Conservation (phyloP, 345 rosid species). For the Eucalyptus paniculata region DNA sequence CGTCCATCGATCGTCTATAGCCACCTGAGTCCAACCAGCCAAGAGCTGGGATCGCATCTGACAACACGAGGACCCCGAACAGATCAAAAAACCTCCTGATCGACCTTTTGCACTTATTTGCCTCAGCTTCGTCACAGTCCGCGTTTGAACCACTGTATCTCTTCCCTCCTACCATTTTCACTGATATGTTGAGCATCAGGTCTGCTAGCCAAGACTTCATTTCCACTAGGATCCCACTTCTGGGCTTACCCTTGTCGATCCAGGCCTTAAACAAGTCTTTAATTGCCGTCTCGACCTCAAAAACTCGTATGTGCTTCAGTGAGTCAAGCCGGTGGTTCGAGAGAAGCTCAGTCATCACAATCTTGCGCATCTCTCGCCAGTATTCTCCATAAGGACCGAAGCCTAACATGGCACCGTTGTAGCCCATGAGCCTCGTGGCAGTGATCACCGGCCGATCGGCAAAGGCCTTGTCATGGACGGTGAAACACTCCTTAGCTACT, state of each 20-base stretch:
- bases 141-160: neutral
- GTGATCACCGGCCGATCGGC: neutral
- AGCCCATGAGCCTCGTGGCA: constrained; percentile 18
- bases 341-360: constrained; percentile 6
- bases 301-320: constrained; percentile 1
- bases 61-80: constrained; percentile 10
- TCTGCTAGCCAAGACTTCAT: constrained; percentile 27
- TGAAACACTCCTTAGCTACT: constrained; percentile 13
- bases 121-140: neutral
- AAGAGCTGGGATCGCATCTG: constrained; percentile 26
- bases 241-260: neutral
- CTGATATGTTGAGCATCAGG: constrained; percentile 1
- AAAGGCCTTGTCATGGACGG: constrained; percentile 16
- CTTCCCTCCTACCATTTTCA: constrained; percentile 20
- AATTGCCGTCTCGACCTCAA: constrained; percentile 5
- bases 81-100: constrained; percentile 1
- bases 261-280: neutral
- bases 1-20: constrained; percentile 15
- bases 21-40: constrained; percentile 27
- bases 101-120: neutral
- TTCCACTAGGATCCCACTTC: neutral
- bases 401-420: constrained; percentile 21
- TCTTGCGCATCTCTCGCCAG: constrained; percentile 30
- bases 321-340: constrained; percentile 14
- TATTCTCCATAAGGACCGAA: constrained; percentile 23